These are phyloP conservation scores for Yamadazyma mexicana DNA, from an alignment of 1,139 yeast species.

Conservation along the genomic window DNA sequence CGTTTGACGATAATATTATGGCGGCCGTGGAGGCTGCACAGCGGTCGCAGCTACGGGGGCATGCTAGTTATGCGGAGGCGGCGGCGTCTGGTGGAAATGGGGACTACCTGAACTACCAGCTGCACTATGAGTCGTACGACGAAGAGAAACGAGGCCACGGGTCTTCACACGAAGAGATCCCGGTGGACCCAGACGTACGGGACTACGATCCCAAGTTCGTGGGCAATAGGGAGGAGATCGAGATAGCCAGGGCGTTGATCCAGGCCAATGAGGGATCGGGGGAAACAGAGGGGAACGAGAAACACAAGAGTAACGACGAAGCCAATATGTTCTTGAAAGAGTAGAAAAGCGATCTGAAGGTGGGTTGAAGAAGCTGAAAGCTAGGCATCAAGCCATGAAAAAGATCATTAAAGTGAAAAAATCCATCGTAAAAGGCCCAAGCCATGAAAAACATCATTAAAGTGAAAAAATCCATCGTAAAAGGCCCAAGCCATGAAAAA, in stretches of 20 bases:
- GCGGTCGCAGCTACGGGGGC: constrained; percentile 29
- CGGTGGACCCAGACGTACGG: constrained; percentile 61
- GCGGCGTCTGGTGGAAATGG: constrained; percentile 40
- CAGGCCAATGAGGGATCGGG: constrained; percentile 52
- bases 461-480: no score
- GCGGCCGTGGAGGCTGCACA: constrained; percentile 72
- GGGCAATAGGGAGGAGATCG: constrained; percentile 52
- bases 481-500: no score
- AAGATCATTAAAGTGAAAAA: no score
- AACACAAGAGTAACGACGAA: constrained; percentile 17
- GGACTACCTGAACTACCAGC: constrained; percentile 21
- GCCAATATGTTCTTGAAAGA: constrained; percentile 30
- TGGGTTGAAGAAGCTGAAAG: no score
- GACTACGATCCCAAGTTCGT: constrained; percentile 50
- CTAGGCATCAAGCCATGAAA: no score
- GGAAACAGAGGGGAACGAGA: constrained; percentile 8
- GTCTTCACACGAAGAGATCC: constrained; percentile 23
- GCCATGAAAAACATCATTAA: no score
- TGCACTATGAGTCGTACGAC: constrained; percentile 20
- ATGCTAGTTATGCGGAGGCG: constrained; percentile 39
- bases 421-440: no score
- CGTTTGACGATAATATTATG: constrained; percentile 54
- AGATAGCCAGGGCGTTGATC: constrained; percentile 65
- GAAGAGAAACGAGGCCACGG: constrained; percentile 2
- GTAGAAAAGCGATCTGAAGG: no score